Evolutionary conservation across 1,284 basidiomycete species (phyloP).

Genomic region (Ceratobasidium sp.): DNA sequence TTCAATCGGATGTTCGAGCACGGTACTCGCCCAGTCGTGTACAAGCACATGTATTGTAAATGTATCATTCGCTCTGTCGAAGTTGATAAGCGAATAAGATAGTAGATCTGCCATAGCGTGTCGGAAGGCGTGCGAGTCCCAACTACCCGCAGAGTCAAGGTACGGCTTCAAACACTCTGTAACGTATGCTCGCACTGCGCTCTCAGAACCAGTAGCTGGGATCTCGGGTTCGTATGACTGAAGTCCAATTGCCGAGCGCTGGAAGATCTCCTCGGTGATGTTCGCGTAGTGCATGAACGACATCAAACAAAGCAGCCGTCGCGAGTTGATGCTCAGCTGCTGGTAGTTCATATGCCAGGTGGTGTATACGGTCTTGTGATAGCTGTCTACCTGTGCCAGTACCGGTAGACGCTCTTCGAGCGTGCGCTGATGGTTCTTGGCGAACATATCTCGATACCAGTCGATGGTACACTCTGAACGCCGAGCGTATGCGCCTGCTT

Average conservation of each 20-base stretch:
- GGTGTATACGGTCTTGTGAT: too few species aligned
- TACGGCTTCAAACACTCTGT: not conserved
- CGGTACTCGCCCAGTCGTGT: not conserved
- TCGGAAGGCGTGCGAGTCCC: not conserved
- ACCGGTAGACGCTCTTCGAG: not conserved
- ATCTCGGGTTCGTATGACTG: not conserved
- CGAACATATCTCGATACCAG: too few species aligned
- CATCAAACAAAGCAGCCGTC: too few species aligned
- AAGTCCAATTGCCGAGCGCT: not conserved
- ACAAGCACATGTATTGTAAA: conserved; percentile 1
- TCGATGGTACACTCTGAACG: too few species aligned
- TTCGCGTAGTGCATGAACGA: too few species aligned
- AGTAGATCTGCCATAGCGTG: not conserved
- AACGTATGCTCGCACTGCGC: too few species aligned
- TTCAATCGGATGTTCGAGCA: not conserved
- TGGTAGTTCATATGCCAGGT: too few species aligned
- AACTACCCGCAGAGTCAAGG: not conserved
- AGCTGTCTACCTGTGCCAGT: conserved; percentile 2
- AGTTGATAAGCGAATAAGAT: conserved; percentile 1
- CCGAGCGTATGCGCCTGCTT: too few species aligned
- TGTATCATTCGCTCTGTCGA: not conserved
- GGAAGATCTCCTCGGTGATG: conserved; percentile 12
- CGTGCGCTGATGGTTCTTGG: not conserved
- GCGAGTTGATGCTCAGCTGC: too few species aligned
- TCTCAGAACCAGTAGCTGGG: not conserved